A percentile compares a stretch with the other conserved stretches of the same genome.
These are phyloP conservation scores for Stephania yunnanensis DNA, from an alignment of 164 flowering plant species.

Conservation along the genomic window DNA sequence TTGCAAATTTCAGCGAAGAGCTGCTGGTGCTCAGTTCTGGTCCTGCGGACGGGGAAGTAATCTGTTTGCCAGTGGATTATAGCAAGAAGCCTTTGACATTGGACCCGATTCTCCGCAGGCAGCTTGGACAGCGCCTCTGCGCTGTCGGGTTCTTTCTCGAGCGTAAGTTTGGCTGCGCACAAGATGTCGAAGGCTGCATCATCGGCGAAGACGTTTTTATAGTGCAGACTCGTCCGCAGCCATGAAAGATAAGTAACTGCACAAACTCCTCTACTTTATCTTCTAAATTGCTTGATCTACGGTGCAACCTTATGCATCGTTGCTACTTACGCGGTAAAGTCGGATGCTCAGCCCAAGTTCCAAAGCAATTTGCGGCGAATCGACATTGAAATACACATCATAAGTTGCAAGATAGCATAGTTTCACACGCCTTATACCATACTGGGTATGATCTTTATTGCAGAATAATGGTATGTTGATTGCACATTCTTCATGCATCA, in stretches of 20 bases:
- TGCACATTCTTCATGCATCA: background rate
- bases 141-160: slow-evolving; percentile 77
- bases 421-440: background rate
- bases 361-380: background rate
- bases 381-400: background rate
- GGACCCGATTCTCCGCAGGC: slow-evolving; percentile 52
- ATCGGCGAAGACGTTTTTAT: slow-evolving; percentile 68
- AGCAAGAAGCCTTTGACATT: slow-evolving; percentile 75
- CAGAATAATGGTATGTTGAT: background rate
- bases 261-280: background rate
- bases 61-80: slow-evolving; percentile 65
- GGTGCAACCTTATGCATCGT: background rate
- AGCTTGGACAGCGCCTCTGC: slow-evolving; percentile 70
- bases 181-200: slow-evolving; percentile 90
- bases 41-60: slow-evolving; percentile 70
- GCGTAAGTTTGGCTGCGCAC: slow-evolving; percentile 76
- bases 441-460: background rate
- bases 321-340: background rate
- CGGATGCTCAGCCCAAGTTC: background rate
- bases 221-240: slow-evolving; percentile 88
- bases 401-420: background rate
- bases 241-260: slow-evolving; percentile 21
- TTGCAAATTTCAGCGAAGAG: slow-evolving; percentile 94
- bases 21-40: slow-evolving; percentile 47
- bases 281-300: background rate